Evolutionary conservation across 2,329 filamentous ascomycete species (phyloP), one percentile per base, ranked within the genome.

Genomic region (Aspergillus sp.): DNA sequence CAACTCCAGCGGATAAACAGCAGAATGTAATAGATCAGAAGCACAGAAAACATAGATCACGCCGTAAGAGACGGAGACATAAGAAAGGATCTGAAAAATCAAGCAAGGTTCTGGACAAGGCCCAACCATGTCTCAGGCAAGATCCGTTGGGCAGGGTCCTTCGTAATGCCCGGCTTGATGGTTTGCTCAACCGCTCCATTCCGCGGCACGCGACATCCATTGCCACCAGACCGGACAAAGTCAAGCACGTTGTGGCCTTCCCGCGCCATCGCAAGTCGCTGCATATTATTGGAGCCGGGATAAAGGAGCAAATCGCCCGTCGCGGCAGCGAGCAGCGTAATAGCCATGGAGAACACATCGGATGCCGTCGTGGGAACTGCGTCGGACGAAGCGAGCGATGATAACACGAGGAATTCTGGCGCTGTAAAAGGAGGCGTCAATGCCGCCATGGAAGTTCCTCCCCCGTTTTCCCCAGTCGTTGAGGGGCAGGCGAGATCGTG

Each of bases 301-400:
- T 67, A 67, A 1, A 68, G 44, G 7, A 62, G 45, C n/a, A 65
- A 33, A 40, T 67, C 59, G 1, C 64, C 64, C 4, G 62, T 68
- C 2, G 60, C 64, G 8, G 60, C 61, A 2, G 62, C 61, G 12
- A 67, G 51, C 5, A 67, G 45, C 4, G 63, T 67, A 8, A 65
- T 56, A 4, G 63, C 64, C 2, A 67, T 52, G 0, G 64, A 66
- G 36, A 67, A 68, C 1, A 67, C 55, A 37, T 68, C 64, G 7
- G 62, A 62, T 2, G 58, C 52, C 1, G 57, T 49, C 0, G 61
- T 62, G 4, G 61, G 55, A 1, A 47, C 41, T 0, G 49, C 47
- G 8, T 48, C 51, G 1, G 54, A 49, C 2, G 61, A 55, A 4
- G 45, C 57, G 14, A 64, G 37, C 4, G 61, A 55, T 8, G 52